phyloP scores from a whole-genome alignment of 2,329 filamentous ascomycete genomes.

The Capronia epimyces region DNA sequence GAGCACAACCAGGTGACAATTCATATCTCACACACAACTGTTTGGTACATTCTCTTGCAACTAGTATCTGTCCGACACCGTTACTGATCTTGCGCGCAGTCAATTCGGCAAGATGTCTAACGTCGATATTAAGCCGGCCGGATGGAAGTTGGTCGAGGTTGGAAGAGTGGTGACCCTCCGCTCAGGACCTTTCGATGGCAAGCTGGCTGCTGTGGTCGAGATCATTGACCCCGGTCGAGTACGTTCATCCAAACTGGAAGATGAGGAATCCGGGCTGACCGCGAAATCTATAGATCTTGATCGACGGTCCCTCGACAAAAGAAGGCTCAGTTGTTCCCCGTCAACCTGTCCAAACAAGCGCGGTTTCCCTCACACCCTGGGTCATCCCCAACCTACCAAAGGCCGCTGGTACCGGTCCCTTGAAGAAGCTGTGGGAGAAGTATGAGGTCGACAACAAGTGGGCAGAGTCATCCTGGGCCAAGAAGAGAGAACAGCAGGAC shows the following conservation, averaged over 20 bases:
- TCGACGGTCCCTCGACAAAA: conserved; percentile 87
- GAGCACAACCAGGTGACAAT: conserved; percentile 13
- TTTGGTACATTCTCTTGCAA: conserved; percentile 12
- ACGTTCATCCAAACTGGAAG: conserved; percentile 49
- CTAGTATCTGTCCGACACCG: conserved; percentile 1
- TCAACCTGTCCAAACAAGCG: conserved; percentile 75
- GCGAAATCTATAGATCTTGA: conserved; percentile 63
- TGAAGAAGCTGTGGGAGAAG: conserved; percentile 88
- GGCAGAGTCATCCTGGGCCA: conserved; percentile 84
- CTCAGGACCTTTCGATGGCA: conserved; percentile 72
- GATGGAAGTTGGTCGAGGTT: conserved; percentile 96
- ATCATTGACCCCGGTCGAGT: conserved; percentile 99
- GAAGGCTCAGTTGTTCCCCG: conserved; percentile 74
- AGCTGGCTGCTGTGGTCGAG: conserved; percentile 91
- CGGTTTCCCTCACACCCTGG: conserved; percentile 84
- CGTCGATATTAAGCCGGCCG: conserved; percentile 72
- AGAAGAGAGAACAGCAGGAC: conserved; percentile 81
- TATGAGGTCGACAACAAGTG: conserved; percentile 88
- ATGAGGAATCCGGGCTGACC: conserved; percentile 9
- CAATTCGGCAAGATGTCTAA: conserved; percentile 57
- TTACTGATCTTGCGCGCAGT: conserved; percentile 20
- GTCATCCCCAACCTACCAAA: conserved; percentile 81
- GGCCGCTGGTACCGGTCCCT: conserved; percentile 70
- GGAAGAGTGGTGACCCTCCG: conserved; percentile 94
- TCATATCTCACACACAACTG: conserved; percentile 9